A percentile compares a stretch with the other conserved stretches of the same genome.
These are phyloP conservation scores for Paecilomyces variotii DNA, from an alignment of 2,329 filamentous ascomycete species.

Conservation along the genomic window DNA sequence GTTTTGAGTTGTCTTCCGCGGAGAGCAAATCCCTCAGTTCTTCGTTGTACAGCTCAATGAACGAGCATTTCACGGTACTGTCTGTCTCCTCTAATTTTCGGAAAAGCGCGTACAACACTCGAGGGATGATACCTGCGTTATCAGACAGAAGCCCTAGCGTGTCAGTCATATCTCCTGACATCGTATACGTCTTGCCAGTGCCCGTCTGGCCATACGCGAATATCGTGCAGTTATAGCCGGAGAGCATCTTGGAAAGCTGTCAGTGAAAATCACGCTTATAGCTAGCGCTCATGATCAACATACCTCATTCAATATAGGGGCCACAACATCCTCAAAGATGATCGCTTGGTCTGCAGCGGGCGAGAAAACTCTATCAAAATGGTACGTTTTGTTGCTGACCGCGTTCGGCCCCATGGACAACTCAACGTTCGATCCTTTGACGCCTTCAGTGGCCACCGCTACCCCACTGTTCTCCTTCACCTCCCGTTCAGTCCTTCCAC, in stretches of 20 bases:
- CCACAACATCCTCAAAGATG: constrained; percentile 91
- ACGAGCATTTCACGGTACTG: constrained; percentile 91
- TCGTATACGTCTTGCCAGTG: constrained; percentile 97
- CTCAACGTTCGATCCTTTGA: constrained; percentile 75
- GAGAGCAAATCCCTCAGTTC: constrained; percentile 86
- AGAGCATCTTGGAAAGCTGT: constrained; percentile 60
- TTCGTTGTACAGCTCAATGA: constrained; percentile 98
- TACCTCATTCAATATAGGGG: constrained; percentile 88
- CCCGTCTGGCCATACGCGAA: constrained; percentile 98
- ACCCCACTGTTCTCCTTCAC: constrained; percentile 91
- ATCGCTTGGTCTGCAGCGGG: constrained; percentile 88
- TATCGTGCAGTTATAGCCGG: constrained; percentile 95
- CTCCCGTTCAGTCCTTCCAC: constrained; percentile 87
- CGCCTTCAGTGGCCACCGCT: constrained; percentile 79
- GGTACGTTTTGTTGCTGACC: constrained; percentile 90
- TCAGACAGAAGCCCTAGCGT: constrained; percentile 79
- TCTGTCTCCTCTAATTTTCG: constrained; percentile 75
- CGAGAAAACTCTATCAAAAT: constrained; percentile 95
- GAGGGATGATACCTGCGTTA: constrained; percentile 88
- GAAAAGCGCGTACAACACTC: constrained; percentile 81
- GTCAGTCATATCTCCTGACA: constrained; percentile 96
- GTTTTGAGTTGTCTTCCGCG: constrained; percentile 69
- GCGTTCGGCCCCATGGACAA: constrained; percentile 89
- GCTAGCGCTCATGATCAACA: constrained; percentile 13
- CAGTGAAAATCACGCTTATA: neutral